Evolutionary conservation across 805 yeast genomes (phyloP).

Genomic region (Millerozyma acaciae): DNA sequence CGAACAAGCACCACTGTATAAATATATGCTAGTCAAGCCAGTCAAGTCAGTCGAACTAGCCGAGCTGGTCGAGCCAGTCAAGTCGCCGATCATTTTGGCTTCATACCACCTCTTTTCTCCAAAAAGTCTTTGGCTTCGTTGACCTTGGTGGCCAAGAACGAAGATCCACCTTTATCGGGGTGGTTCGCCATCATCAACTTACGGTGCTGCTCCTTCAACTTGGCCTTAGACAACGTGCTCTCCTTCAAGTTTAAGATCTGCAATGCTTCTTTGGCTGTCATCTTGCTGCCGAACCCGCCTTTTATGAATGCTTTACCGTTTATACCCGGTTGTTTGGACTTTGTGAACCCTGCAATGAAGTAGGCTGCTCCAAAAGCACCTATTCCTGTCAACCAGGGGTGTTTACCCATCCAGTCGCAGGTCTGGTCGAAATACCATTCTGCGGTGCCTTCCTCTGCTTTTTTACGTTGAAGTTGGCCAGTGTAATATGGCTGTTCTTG

Average conservation of each 20-base stretch:
- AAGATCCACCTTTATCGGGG: slow-evolving; percentile 93
- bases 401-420: slow-evolving; percentile 59
- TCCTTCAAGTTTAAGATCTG: slow-evolving; percentile 77
- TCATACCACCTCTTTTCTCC: slow-evolving; percentile 62
- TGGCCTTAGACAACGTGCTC: slow-evolving; percentile 55
- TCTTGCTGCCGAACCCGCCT: slow-evolving; percentile 91
- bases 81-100: slow-evolving; percentile 24
- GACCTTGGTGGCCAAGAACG: slow-evolving; percentile 83
- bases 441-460: slow-evolving; percentile 42
- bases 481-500: slow-evolving; percentile 17
- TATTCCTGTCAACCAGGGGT: slow-evolving; percentile 69
- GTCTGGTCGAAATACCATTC: slow-evolving; percentile 67
- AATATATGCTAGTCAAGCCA: no score
- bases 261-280: slow-evolving; percentile 85
- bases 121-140: slow-evolving; percentile 87
- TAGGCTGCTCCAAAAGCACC: slow-evolving; percentile 67
- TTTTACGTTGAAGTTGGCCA: slow-evolving; percentile 39
- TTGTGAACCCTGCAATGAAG: slow-evolving; percentile 63
- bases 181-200: slow-evolving; percentile 83
- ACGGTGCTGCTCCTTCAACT: slow-evolving; percentile 76
- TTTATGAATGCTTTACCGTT: slow-evolving; percentile 65
- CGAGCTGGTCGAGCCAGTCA: no score
- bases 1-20: no score
- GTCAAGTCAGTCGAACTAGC: no score
- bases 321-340: slow-evolving; percentile 62